Evolutionary conservation across 768 basidiomycete genomes (phyloP).

Genomic region (Amanita muscaria): DNA sequence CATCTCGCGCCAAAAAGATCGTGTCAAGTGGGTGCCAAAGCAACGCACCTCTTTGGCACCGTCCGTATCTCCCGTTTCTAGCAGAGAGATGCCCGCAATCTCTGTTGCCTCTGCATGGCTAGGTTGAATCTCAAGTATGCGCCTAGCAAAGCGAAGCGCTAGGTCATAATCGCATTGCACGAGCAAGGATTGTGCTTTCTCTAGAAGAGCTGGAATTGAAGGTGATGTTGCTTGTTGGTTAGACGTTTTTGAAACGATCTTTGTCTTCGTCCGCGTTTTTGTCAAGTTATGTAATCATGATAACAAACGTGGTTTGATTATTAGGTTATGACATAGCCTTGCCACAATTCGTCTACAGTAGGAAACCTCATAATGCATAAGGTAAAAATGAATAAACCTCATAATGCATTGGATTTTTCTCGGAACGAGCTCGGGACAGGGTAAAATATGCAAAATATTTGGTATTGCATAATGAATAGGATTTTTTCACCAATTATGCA

Average conservation of each 20-base stretch:
- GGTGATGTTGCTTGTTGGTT: constrained; percentile 24
- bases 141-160: constrained; percentile 60
- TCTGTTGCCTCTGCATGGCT: constrained; percentile 64
- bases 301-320: no score
- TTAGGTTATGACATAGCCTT: no score
- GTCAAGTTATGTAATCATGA: no score
- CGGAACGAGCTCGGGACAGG: no score
- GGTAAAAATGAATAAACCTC: no score
- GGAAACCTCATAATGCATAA: no score
- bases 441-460: no score
- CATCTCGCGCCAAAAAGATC: background rate
- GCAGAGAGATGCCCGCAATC: constrained; percentile 67
- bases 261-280: constrained; percentile 42
- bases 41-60: constrained; percentile 54
- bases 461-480: no score
- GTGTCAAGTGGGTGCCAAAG: background rate
- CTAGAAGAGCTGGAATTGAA: constrained; percentile 46
- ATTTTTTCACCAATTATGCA: no score
- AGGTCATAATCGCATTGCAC: constrained; percentile 81
- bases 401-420: no score
- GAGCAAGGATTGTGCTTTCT: constrained; percentile 75
- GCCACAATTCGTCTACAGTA: no score
- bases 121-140: constrained; percentile 58
- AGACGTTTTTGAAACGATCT: constrained; percentile 26
- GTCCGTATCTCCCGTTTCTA: constrained; percentile 74